Base-by-base conservation (phyloP, 441 rosid species). In the Pelargonium australe region DNA sequence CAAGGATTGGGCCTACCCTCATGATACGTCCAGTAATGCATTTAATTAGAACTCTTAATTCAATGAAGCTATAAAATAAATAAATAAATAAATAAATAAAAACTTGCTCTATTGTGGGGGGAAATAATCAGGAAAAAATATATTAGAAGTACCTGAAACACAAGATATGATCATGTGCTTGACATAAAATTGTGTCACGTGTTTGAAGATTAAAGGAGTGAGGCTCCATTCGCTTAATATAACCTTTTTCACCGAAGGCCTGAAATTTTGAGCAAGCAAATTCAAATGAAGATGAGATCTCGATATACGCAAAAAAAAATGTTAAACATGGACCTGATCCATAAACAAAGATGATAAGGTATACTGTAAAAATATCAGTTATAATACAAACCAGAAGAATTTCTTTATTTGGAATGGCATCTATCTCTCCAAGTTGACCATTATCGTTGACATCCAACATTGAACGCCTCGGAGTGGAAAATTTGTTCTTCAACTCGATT, bases 231-330 rank as follows among this genome's bases (percentile, higher is more conserved):
- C 96, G 87, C 83, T 94, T 94, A 71, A 91, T 82, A 84, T 94
- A 94, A 61, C 99, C 99, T 73, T 94, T 94, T 79, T 94, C 99
- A 73, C 99, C 91, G 65, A 94, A 55, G 34, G 94, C 96, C 98
- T 94, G 83, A 75, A 81, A 77, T 53, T 20, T 45, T 70, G 73
- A 65, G 37, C 44, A 66, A 64, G 41, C 34, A 69, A 43, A 71
- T 43, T 40, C 44, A 67, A 70, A 70, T 6, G 19, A 69, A 72
- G 70, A 49, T 19, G 17, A 67, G 28, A 3, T 51, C 16, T 31
- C 3, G 34, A 31, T 31, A 31, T 31, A 31, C 34, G 34, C 34
- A 31, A 31, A 31, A 31, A 16, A 53, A 53, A 53, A 7, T n/a
- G 20, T 13, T 10, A 53, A 11, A 11, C 19, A 67, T 70, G 55